A percentile compares a stretch with the other conserved stretches of the same genome.
Conservation (phyloP, 2,329 filamentous ascomycete species). For the Pleomassaria siparia region DNA sequence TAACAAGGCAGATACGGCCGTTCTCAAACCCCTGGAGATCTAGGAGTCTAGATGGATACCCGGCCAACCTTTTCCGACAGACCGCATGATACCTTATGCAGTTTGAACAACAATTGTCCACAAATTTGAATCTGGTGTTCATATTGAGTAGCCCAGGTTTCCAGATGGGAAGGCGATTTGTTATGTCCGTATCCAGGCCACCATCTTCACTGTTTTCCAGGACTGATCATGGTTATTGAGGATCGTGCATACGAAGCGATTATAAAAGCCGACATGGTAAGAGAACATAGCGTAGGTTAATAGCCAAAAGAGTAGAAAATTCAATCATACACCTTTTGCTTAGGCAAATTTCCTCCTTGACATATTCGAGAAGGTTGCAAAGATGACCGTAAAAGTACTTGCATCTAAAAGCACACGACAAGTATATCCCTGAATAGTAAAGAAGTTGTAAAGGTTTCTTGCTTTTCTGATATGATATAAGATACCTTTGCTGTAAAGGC, state of each 20-base stretch:
- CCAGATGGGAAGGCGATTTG: not conserved
- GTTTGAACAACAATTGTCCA: slow-evolving; percentile 1
- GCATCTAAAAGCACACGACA: not conserved
- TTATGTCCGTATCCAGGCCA: not conserved
- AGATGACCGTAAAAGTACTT: not conserved
- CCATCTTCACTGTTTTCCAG: not conserved
- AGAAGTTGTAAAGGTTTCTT: not conserved
- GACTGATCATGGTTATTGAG: not conserved
- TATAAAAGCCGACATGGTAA: not conserved
- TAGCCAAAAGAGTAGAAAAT: not conserved
- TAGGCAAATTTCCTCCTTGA: not conserved
- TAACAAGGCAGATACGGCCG: slow-evolving; percentile 1
- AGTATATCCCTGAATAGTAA: not conserved
- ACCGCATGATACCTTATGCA: not conserved
- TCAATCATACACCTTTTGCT: not conserved
- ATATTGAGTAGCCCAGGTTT: slow-evolving; percentile 1
- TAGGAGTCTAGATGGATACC: not conserved
- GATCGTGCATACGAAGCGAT: not conserved
- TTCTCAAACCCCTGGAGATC: slow-evolving; percentile 1
- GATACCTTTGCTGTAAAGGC: slow-evolving; percentile 1
- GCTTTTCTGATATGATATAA: slow-evolving; percentile 1
- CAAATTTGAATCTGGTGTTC: slow-evolving; percentile 3
- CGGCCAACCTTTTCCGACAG: slow-evolving; percentile 1
- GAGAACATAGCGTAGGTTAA: not conserved
- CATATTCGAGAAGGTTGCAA: not conserved